These are phyloP conservation scores for Macrolepiota fuliginosa DNA, from an alignment of 768 basidiomycete species.

Conservation along the genomic window DNA sequence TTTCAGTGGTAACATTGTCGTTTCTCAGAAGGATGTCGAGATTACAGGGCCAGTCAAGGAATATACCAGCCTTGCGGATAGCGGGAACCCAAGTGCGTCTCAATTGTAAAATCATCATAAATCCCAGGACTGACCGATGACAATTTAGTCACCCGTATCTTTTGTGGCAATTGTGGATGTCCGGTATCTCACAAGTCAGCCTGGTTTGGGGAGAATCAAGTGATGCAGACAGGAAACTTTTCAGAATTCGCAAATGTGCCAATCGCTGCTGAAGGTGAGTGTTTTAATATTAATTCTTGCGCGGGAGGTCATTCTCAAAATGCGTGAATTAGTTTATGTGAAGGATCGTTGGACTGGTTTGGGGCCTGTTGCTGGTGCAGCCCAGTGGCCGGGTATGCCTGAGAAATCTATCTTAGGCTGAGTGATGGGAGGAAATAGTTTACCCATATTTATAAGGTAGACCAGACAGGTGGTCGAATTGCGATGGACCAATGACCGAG, in stretches of 20 bases:
- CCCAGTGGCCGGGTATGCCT: constrained; percentile 19
- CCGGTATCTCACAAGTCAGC: constrained; percentile 30
- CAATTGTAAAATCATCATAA: too few relatives aligned
- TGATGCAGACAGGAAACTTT: constrained; percentile 36
- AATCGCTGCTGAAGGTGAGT: constrained; percentile 28
- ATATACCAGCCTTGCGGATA: constrained; percentile 24
- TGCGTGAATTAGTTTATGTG: constrained; percentile 24
- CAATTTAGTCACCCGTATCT: constrained; percentile 31
- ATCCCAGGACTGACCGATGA: too few relatives aligned
- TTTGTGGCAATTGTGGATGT: constrained; percentile 34
- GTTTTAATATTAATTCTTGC: neutral
- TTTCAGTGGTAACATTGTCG: constrained; percentile 34
- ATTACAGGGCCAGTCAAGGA: constrained; percentile 30
- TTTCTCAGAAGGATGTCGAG: constrained; percentile 27
- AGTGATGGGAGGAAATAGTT: too few relatives aligned
- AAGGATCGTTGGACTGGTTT: constrained; percentile 31
- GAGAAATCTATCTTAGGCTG: too few relatives aligned
- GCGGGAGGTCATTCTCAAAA: neutral
- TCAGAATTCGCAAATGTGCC: constrained; percentile 26
- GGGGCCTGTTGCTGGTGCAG: constrained; percentile 19
- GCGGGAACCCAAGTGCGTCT: constrained; percentile 31
- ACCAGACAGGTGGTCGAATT: too few relatives aligned
- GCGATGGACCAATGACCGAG: too few relatives aligned
- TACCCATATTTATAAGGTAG: too few relatives aligned
- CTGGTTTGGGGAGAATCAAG: constrained; percentile 31